Evolutionary conservation across 345 rosid species (phyloP), one percentile per base, ranked within the genome.

Genomic region (Lenwebbia sp.): DNA sequence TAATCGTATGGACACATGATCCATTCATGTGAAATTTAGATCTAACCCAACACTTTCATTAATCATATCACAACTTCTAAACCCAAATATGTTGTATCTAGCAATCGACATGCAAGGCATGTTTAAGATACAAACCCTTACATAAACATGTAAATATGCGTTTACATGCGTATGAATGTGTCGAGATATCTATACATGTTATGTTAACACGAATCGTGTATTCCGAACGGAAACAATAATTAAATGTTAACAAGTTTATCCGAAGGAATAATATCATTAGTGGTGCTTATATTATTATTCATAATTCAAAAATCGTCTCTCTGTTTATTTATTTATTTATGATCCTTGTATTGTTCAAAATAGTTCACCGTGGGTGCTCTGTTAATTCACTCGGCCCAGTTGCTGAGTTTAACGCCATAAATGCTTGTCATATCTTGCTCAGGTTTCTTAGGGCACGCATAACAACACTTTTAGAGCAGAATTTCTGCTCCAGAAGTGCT

Each of bases 391-490:
- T 28, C 3, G 5, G 3, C 37, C 4, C 17, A 28, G 3, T 15
- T 7, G 2, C 5, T n/a, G 17, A n/a, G 65, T n/a, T n/a, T 7
- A 12, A n/a, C 8, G 1, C 70, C 14, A 13, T 0, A 58, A 26
- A 57, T n/a, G 4, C 62, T 4, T 11, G 13, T 13, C 5, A 26
- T n/a, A 2, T 57, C 12, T 58, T 1, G 7, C 65, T 26, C 65
- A 5, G 11, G 1, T 26, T n/a, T 57, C 2, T 26, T 2, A 1
- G 2, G 6, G 30, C 28, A 11, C 30, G 0, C 30, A 0, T 0
- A 26, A 40, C 5, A 40, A 40, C 5, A 40, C 5, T 40, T 40
- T 4, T 40, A 40, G 5, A 40, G 41, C 5, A 40, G 41, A 40
- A 40, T 40, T 40, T 40, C 4, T 40, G 41, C 5, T 40, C 41